Conservation (phyloP, 257 asterid genomes). For the Nyctanthes arbortristis region DNA sequence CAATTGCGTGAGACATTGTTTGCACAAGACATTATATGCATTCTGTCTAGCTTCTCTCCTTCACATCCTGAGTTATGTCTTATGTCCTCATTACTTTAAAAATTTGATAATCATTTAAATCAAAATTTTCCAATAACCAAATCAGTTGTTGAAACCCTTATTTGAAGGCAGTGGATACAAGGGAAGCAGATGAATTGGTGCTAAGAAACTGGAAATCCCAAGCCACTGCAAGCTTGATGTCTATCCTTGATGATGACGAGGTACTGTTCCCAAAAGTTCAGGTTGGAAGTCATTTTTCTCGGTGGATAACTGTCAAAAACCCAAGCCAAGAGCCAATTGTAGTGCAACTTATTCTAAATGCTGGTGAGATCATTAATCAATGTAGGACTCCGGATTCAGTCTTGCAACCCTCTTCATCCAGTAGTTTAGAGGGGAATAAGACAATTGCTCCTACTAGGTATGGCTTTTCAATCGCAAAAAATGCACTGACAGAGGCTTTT, state of each 20-base stretch:
- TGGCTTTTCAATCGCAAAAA: constrained; percentile 79
- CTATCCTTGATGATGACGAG: constrained; percentile 58
- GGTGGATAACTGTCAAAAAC: constrained; percentile 62
- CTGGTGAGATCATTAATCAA: constrained; percentile 63
- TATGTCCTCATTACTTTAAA: no score
- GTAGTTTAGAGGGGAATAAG: constrained; percentile 40
- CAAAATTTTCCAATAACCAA: constrained; percentile 17
- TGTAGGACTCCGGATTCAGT: constrained; percentile 53
- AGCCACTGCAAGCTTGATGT: constrained; percentile 47
- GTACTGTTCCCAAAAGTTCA: constrained; percentile 54
- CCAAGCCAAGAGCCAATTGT: constrained; percentile 67
- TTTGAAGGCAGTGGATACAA: constrained; percentile 49
- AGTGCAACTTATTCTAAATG: constrained; percentile 75
- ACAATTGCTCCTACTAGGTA: constrained; percentile 55
- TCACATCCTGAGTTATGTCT: not conserved
- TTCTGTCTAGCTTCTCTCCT: not conserved
- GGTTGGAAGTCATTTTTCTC: constrained; percentile 65
- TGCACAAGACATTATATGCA: not conserved
- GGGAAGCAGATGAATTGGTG: constrained; percentile 61
- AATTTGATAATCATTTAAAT: not conserved
- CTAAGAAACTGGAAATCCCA: constrained; percentile 84
- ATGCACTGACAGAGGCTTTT: constrained; percentile 76
- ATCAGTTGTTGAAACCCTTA: constrained; percentile 18
- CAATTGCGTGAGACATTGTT: not conserved
- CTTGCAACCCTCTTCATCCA: constrained; percentile 51